These are phyloP conservation scores for Plantago lanceolata DNA, from an alignment of 305 asterid species.

Conservation along the genomic window DNA sequence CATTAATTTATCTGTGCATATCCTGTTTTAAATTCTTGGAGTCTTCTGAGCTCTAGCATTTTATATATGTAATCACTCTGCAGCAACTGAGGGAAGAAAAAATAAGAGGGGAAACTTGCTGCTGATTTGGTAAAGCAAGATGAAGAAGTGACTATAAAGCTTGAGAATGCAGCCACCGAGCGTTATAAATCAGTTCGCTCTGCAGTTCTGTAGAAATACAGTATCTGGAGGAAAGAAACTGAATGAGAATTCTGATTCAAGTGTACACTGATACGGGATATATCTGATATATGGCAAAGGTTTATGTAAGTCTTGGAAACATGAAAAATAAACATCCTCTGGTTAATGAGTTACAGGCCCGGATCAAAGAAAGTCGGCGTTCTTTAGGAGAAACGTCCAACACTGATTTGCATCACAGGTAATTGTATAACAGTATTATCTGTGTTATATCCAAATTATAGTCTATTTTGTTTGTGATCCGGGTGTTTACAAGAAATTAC, in stretches of 20 bases:
- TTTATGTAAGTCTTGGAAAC: conserved; percentile 78
- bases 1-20: not conserved
- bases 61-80: conserved; percentile 27
- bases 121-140: conserved; percentile 79
- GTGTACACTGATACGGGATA: conserved; percentile 83
- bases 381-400: conserved; percentile 80
- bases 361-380: conserved; percentile 94
- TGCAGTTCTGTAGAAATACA: conserved; percentile 90
- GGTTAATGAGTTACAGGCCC: conserved; percentile 72
- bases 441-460: conserved; percentile 18
- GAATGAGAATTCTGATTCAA: conserved; percentile 94
- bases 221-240: conserved; percentile 91
- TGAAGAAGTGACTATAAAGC: conserved; percentile 76
- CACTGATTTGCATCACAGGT: conserved; percentile 85
- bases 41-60: conserved; percentile 4
- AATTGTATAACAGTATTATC: conserved; percentile 18
- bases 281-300: conserved; percentile 98
- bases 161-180: conserved; percentile 90
- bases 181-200: conserved; percentile 94
- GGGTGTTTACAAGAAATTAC: conserved; percentile 25
- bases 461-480: conserved; percentile 17
- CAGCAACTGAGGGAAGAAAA: conserved; percentile 83
- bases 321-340: conserved; percentile 70
- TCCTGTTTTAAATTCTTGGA: not conserved
- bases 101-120: conserved; percentile 85